phyloP scores from a whole-genome alignment of 768 basidiomycete species.

The Paxillus rubicundulus region DNA sequence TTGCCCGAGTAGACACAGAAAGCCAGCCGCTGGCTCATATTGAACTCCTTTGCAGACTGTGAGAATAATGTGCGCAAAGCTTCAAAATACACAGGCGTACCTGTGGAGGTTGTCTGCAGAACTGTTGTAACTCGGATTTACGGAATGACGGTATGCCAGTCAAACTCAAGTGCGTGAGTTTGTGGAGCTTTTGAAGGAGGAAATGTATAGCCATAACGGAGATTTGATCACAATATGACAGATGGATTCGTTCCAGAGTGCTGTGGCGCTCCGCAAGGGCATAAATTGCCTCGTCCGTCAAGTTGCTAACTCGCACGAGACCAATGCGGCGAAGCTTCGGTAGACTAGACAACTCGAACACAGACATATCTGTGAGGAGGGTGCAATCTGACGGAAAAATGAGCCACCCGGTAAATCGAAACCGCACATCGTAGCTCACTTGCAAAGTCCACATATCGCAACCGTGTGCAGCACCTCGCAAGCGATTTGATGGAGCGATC shows the following conservation, averaged over 20 bases:
- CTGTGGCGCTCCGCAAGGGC: slow-evolving; percentile 82
- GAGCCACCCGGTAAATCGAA: slow-evolving; percentile 1
- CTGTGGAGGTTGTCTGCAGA: slow-evolving; percentile 83
- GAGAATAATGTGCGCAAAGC: not conserved
- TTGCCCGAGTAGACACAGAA: slow-evolving; percentile 98
- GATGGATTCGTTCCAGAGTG: slow-evolving; percentile 91
- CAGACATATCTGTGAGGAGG: slow-evolving; percentile 87
- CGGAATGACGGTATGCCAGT: slow-evolving; percentile 97
- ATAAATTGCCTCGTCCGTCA: slow-evolving; percentile 93
- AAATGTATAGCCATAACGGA: slow-evolving; percentile 89
- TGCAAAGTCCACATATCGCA: slow-evolving; percentile 95
- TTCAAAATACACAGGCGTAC: slow-evolving; percentile 43
- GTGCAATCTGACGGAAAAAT: slow-evolving; percentile 61
- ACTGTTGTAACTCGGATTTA: slow-evolving; percentile 79
- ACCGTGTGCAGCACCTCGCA: slow-evolving; percentile 81
- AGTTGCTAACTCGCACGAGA: slow-evolving; percentile 86
- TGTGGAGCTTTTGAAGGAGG: slow-evolving; percentile 83
- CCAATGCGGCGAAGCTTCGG: slow-evolving; percentile 93
- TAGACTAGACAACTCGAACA: slow-evolving; percentile 84
- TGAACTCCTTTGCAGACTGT: slow-evolving; percentile 69
- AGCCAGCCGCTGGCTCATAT: slow-evolving; percentile 77
- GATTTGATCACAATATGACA: slow-evolving; percentile 96
- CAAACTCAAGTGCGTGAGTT: slow-evolving; percentile 90
- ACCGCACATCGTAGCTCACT: slow-evolving; percentile 50
- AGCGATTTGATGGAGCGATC: slow-evolving; percentile 83